A percentile compares a stretch with the other conserved stretches of the same genome.
Conservation (phyloP, 2,329 filamentous ascomycete genomes). For the Ceratocystiopsis minuta region DNA sequence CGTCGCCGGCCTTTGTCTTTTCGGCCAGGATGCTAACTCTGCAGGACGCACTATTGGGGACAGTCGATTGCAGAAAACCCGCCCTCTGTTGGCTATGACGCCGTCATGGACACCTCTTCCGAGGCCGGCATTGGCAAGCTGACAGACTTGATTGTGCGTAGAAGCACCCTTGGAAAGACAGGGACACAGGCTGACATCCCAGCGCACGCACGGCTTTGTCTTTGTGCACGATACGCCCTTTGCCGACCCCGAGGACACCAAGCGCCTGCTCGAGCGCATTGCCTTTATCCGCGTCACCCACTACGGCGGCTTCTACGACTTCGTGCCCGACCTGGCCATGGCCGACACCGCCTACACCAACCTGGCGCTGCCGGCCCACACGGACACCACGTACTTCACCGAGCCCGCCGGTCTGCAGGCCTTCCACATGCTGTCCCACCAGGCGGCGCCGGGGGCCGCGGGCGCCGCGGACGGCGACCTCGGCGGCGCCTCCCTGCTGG, state of each 20-base stretch:
- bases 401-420: constrained; percentile 83
- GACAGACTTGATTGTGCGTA: constrained; percentile 36
- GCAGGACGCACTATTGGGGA: constrained; percentile 14
- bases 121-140: constrained; percentile 39
- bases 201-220: constrained; percentile 57
- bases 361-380: constrained; percentile 66
- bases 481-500: constrained; percentile 65
- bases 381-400: constrained; percentile 90
- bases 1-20: not conserved
- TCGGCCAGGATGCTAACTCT: not conserved
- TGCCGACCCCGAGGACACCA: constrained; percentile 48
- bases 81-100: constrained; percentile 41
- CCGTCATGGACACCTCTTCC: constrained; percentile 35
- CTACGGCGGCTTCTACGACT: constrained; percentile 68
- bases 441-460: constrained; percentile 22
- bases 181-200: not conserved
- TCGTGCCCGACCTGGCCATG: constrained; percentile 70
- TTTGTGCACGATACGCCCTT: constrained; percentile 54
- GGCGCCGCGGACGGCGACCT: constrained; percentile 9
- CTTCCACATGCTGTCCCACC: constrained; percentile 79
- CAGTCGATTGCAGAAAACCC: constrained; percentile 22
- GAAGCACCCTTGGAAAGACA: too few species aligned
- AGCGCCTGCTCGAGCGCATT: constrained; percentile 61
- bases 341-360: constrained; percentile 89
- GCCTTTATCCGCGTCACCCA: constrained; percentile 80